Conservation (phyloP, 2,329 filamentous ascomycete species). For the Claviceps arundinis region DNA sequence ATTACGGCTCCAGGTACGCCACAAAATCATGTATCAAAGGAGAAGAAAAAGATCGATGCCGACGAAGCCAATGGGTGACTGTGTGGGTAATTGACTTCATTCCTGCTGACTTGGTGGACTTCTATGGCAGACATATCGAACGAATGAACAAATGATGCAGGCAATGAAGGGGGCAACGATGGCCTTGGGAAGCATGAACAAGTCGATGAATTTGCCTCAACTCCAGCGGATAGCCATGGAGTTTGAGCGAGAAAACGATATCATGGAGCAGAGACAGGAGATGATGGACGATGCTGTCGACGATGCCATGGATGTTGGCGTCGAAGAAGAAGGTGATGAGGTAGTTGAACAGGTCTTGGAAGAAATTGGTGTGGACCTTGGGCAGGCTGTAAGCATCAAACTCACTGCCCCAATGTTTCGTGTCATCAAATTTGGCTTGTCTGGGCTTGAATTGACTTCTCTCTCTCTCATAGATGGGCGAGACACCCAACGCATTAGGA, state of each 20-base stretch:
- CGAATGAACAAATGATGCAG: slow-evolving; percentile 99
- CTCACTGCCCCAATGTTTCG: not conserved
- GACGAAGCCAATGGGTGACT: not conserved
- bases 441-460: slow-evolving; percentile 4
- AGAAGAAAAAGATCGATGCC: not conserved
- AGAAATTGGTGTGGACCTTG: slow-evolving; percentile 90
- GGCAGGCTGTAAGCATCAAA: slow-evolving; percentile 56
- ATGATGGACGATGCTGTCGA: slow-evolving; percentile 99
- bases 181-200: slow-evolving; percentile 91
- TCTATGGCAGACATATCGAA: slow-evolving; percentile 66
- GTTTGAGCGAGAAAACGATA: slow-evolving; percentile 96
- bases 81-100: not conserved
- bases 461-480: slow-evolving; percentile 56
- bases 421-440: not conserved
- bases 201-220: slow-evolving; percentile 91
- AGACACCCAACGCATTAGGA: slow-evolving; percentile 77
- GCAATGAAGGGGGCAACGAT: slow-evolving; percentile 97
- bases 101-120: slow-evolving; percentile 6
- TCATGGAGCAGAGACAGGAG: slow-evolving; percentile 97
- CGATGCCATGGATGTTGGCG: slow-evolving; percentile 78
- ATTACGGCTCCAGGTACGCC: slow-evolving; percentile 70
- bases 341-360: slow-evolving; percentile 93
- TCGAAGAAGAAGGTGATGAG: slow-evolving; percentile 93
- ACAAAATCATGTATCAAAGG: not conserved
- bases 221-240: slow-evolving; percentile 97